Evolutionary conservation across 2,329 filamentous ascomycete genomes (phyloP).

Genomic region (Mycosphaerelloides madeirae): DNA sequence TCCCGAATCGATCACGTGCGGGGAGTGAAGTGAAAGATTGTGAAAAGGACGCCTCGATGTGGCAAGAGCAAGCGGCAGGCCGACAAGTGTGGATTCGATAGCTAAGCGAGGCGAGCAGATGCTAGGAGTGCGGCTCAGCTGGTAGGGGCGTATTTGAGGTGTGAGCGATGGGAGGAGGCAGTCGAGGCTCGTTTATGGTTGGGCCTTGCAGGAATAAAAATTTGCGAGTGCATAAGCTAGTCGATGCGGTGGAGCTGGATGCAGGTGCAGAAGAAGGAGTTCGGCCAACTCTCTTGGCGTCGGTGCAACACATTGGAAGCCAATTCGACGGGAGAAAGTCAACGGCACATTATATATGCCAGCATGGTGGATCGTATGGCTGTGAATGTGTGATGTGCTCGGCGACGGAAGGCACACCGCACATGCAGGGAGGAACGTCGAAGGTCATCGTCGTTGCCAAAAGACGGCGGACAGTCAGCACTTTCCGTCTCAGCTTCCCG

Average conservation of each 20-base stretch:
- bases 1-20: not conserved
- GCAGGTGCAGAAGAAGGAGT: not conserved
- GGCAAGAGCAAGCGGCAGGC: constrained; percentile 11
- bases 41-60: not conserved
- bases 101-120: no score
- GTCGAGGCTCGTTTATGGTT: no score
- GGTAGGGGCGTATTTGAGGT: constrained; percentile 3
- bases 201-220: not conserved
- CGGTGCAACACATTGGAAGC: not conserved
- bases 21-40: constrained; percentile 1
- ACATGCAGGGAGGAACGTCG: no score
- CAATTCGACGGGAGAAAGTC: no score
- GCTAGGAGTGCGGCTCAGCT: not conserved
- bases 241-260: constrained; percentile 5
- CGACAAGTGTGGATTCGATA: not conserved
- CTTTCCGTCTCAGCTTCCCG: no score
- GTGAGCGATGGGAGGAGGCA: constrained; percentile 4
- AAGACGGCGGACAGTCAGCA: no score
- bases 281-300: not conserved
- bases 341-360: no score
- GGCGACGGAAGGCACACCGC: no score
- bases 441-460: no score
- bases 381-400: no score
- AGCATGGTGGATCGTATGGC: no score
- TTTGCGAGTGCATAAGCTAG: constrained; percentile 10